These are phyloP conservation scores for Penium margaritaceum DNA, from an alignment of 139 green algal species.

Conservation along the genomic window DNA sequence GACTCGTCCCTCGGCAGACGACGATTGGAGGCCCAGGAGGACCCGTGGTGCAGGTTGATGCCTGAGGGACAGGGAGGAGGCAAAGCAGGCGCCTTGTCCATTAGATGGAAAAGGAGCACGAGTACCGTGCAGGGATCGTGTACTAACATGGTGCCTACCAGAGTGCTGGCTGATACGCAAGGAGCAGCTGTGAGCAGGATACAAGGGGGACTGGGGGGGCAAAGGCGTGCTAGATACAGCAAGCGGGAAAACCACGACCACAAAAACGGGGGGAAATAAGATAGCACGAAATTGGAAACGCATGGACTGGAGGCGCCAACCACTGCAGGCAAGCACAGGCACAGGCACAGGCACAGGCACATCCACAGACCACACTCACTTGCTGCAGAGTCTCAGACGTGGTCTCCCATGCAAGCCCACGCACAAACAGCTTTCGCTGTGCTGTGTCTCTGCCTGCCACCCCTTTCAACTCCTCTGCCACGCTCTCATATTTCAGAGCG, in stretches of 20 bases:
- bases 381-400: slow-evolving; percentile 35
- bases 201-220: too few species aligned
- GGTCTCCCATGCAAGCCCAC: slow-evolving; percentile 41
- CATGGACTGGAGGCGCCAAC: background rate
- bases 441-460: slow-evolving; percentile 42
- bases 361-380: background rate
- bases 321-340: background rate
- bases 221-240: background rate
- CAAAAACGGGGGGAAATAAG: background rate
- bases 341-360: background rate
- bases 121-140: too few species aligned
- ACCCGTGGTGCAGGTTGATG: too few species aligned
- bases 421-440: slow-evolving; percentile 46
- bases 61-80: too few species aligned
- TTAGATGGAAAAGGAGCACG: too few species aligned
- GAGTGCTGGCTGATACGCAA: too few species aligned
- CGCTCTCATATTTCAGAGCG: slow-evolving; percentile 18
- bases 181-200: too few species aligned
- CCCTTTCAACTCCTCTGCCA: slow-evolving; percentile 31
- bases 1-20: too few species aligned
- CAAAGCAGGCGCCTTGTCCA: too few species aligned
- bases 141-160: too few species aligned
- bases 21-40: too few species aligned
- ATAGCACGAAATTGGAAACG: background rate
- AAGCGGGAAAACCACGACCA: background rate